Evolutionary conservation across 164 flowering plant genomes (phyloP), one percentile per base, ranked within the genome.

Genomic region (Annona squamosa): DNA sequence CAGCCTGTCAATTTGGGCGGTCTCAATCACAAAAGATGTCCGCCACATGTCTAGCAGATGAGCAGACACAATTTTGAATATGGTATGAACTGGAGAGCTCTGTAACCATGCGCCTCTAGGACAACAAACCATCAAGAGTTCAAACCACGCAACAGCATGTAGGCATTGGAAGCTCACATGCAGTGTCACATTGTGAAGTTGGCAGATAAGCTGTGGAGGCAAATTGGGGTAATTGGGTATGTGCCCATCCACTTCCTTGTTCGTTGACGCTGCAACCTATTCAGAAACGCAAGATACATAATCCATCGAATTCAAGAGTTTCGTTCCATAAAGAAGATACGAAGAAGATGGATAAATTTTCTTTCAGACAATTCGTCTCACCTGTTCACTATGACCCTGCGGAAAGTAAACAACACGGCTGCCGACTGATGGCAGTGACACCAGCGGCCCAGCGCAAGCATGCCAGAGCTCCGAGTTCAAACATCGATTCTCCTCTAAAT

Each of bases 381-480:
- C 97, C 94, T 92, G 97, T 79, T 92, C 97, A 46, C 96, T 90
- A 41, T 92, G 97, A 65, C 97, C 97, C 87, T 91, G 97, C 72
- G 97, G 89, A 57, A 91, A 87, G 84, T 91, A 91, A 71, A 91
- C 93, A 66, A 91, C 97, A 1, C 90, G 89, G 75, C 86, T 85
- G 48, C 94, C 96, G 4, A 88, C 79, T 0, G 89, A 81, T 1
- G 96, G 97, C n/a, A 91, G 84, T 42, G 88, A 90, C 69, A 92
- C 96, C 7, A 92, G 87, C 16, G 97, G 97, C 5, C 97, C 97
- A 68, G 97, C 97, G 63, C 97, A 92, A 6, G 97, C 97, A 85
- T 92, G 96, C 97, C 97, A 92, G 67, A 92, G 87, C 82, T 92
- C 95, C 42, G 97, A 90, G 84, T 92, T 92, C 86, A 92, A 81